Percentiles rank a stretch among this genome's conserved stretches.
Evolutionary conservation across 179 eudicot genomes (phyloP).

Genomic region (Camellia oleifera): DNA sequence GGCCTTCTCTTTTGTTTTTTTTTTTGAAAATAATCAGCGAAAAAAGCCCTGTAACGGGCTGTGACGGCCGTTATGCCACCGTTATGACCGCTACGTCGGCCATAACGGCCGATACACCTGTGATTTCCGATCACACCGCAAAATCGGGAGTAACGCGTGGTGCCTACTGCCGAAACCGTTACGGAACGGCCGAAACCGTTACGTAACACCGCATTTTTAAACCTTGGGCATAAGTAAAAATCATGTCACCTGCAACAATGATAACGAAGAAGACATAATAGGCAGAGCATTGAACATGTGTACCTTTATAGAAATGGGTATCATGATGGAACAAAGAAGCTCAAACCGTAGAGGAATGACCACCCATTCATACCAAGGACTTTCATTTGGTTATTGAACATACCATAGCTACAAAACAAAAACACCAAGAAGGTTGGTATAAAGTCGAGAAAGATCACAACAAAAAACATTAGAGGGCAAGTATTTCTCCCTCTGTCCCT

Average conservation of each 20-base stretch:
- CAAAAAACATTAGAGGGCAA: neutral
- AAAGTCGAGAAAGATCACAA: neutral
- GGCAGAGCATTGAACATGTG: conserved; percentile 12
- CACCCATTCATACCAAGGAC: conserved; percentile 94
- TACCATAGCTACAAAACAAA: conserved; percentile 83
- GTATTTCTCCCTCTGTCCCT: neutral
- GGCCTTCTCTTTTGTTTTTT: no score
- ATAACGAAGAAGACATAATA: neutral
- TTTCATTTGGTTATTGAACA: conserved; percentile 77
- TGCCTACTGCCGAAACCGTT: no score
- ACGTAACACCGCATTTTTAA: no score
- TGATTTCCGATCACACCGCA: no score
- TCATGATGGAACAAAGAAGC: conserved; percentile 98
- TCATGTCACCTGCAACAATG: neutral
- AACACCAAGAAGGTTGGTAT: conserved; percentile 16
- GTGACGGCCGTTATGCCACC: no score
- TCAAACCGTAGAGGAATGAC: conserved; percentile 94
- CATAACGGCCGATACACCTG: no score
- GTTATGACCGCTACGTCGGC: no score
- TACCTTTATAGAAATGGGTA: conserved; percentile 98
- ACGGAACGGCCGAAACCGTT: no score
- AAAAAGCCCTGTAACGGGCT: no score
- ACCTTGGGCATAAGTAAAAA: neutral
- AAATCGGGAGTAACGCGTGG: no score
- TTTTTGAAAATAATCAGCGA: no score